Evolutionary conservation across 2,329 filamentous ascomycete species (phyloP), one percentile per base, ranked within the genome.

Genomic region (Pseudocercospora pini-densiflorae): DNA sequence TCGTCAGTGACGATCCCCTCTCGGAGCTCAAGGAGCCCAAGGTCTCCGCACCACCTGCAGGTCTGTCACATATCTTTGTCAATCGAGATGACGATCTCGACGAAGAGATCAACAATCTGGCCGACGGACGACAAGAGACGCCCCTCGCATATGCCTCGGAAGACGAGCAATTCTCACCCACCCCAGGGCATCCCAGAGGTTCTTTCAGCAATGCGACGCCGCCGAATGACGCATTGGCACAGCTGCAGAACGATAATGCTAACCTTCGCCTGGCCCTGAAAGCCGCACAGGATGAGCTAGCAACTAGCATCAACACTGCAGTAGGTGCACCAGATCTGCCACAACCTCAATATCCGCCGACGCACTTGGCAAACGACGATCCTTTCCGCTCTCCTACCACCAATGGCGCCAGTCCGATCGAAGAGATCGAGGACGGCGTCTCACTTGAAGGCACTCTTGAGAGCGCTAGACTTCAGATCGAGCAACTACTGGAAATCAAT

Each of bases 401-500:
- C 36, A 59, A 53, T 24, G 58, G 59, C 31, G 33, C 59, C n/a
- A 51, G 40, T n/a, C 33, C 21, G 16, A 43, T 47, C 43, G 59
- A 64, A 6, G 54, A 59, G 10, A 61, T 62, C 29, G 63, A 57
- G 27, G 36, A 68, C 71, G 59, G 23, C 29, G 24, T 23, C 6
- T 74, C 74, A 16, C 71, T 77, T n/a, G 75, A 77, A 65, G 75
- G 76, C 21, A 76, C 75, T 1, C 62, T 77, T 33, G 74, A 74
- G 33, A 76, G 74, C 55, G 68, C 77, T 31, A 71, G 72, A 10
- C 61, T 77, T 45, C 76, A 78, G 58, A 76, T 75, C 2, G 73
- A 76, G 64, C 76, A 78, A 59, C 62, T 78, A 58, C 60, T 77
- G 19, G 76, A 78, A 65, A 70, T 77, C 62, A 77, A 77, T 59